These are phyloP conservation scores for Exutisphaerella laricina DNA, from an alignment of 2,329 filamentous ascomycete species.

Conservation along the genomic window DNA sequence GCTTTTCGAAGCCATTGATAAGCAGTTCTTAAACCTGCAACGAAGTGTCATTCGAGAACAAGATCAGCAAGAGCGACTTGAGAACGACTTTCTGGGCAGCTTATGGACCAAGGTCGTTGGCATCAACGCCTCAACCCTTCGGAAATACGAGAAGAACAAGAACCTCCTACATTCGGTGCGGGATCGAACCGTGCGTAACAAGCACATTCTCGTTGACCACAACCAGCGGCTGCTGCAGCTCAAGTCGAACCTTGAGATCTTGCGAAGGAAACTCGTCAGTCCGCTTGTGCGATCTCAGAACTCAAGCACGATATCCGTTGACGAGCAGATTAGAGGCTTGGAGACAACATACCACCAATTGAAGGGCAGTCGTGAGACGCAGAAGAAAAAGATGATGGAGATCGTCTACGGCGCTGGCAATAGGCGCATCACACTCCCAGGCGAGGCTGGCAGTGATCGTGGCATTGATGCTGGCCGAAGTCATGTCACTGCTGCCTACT, in stretches of 20 bases:
- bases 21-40: constrained; percentile 82
- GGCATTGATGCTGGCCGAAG: constrained; percentile 15
- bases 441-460: constrained; percentile 10
- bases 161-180: constrained; percentile 72
- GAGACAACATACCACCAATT: constrained; percentile 75
- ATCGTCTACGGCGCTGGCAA: constrained; percentile 29
- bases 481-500: constrained; percentile 4
- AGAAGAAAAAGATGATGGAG: constrained; percentile 43
- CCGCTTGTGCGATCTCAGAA: constrained; percentile 70
- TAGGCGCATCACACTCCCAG: constrained; percentile 17
- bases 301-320: constrained; percentile 65
- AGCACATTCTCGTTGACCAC: constrained; percentile 78
- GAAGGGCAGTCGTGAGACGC: constrained; percentile 65
- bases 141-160: constrained; percentile 89
- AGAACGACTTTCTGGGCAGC: constrained; percentile 73
- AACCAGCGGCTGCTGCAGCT: constrained; percentile 77
- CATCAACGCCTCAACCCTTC: constrained; percentile 64
- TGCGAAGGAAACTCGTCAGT: constrained; percentile 75
- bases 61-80: constrained; percentile 70
- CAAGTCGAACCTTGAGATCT: constrained; percentile 79
- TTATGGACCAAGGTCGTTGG: constrained; percentile 85
- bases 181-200: constrained; percentile 78
- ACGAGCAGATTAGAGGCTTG: constrained; percentile 79
- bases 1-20: constrained; percentile 88
- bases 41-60: constrained; percentile 79